Percentiles rank a stretch among this genome's conserved stretches.
Evolutionary conservation across 1,139 yeast species (phyloP).

Genomic region (Lodderomyces beijingensis): DNA sequence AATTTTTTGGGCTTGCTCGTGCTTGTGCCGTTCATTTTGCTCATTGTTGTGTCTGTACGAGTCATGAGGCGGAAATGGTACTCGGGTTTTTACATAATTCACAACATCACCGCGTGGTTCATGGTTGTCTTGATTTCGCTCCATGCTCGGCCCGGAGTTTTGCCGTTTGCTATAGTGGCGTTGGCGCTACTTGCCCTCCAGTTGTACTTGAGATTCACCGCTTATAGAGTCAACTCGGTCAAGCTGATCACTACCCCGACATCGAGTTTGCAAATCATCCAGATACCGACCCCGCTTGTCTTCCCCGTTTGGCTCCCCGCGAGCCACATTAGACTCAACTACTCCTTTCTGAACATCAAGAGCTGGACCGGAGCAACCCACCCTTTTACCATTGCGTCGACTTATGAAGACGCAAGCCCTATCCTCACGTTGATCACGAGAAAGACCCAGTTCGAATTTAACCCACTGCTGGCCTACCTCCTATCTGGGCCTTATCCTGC

Average conservation of each 20-base stretch:
- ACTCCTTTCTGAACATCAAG: conserved; percentile 13
- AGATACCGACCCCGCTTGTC: conserved; percentile 21
- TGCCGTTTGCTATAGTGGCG: conserved; percentile 18
- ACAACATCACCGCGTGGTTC: conserved; percentile 27
- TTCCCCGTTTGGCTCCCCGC: conserved; percentile 31
- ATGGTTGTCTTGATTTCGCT: conserved; percentile 29
- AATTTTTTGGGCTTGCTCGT: conserved; percentile 65
- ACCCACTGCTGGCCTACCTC: conserved; percentile 15
- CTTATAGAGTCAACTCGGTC: conserved; percentile 11
- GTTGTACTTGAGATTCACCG: conserved; percentile 18
- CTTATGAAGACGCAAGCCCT: conserved; percentile 11
- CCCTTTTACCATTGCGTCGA: conserved; percentile 31
- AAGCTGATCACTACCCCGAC: conserved; percentile 11
- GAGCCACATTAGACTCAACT: conserved; percentile 33
- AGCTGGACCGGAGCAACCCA: conserved; percentile 34
- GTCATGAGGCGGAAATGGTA: conserved; percentile 23
- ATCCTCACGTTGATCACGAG: conserved; percentile 25
- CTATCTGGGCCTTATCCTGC: conserved; percentile 29
- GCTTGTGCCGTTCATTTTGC: conserved; percentile 35
- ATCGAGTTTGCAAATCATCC: conserved; percentile 24
- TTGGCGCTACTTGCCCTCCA: conserved; percentile 22
- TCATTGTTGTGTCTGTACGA: conserved; percentile 53
- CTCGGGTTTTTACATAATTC: conserved; percentile 30
- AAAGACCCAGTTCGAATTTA: conserved; percentile 17
- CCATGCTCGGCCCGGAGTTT: conserved; percentile 45